A percentile compares a stretch with the other conserved stretches of the same genome.
phyloP scores from a whole-genome alignment of 176 grass and related monocot species.

The Chloris gayana region DNA sequence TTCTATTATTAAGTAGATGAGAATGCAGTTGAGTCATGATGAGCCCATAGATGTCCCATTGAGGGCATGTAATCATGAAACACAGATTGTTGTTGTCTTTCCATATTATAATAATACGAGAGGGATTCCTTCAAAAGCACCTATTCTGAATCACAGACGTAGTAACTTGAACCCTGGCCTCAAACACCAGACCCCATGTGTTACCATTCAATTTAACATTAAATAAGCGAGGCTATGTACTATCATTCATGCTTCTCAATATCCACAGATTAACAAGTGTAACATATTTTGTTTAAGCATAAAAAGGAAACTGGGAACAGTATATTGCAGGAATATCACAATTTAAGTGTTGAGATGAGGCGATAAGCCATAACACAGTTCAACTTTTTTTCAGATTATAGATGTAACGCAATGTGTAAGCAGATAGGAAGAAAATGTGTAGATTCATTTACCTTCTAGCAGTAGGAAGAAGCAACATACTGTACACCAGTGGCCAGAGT shows the following conservation, averaged over 20 bases:
- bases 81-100: neutral
- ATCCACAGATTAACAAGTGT: too few species aligned
- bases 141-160: neutral
- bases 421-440: neutral
- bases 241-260: too few species aligned
- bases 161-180: neutral
- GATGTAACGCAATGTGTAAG: neutral
- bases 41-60: neutral
- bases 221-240: too few species aligned
- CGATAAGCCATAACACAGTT: neutral
- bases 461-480: conserved; percentile 78
- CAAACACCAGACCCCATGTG: neutral
- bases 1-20: neutral
- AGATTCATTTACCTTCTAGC: conserved; percentile 60
- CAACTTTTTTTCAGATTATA: neutral
- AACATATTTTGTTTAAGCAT: too few species aligned
- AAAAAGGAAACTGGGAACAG: neutral
- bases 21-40: neutral
- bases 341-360: too few species aligned
- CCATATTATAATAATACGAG: neutral
- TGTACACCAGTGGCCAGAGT: conserved; percentile 87
- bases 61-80: neutral
- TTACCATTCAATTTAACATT: too few species aligned
- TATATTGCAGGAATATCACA: neutral
- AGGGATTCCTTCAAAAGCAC: conserved; percentile 8